Percentiles rank a stretch among this genome's conserved stretches.
These are phyloP conservation scores for Geranium incanum DNA, from an alignment of 441 rosid genomes.

Conservation along the genomic window DNA sequence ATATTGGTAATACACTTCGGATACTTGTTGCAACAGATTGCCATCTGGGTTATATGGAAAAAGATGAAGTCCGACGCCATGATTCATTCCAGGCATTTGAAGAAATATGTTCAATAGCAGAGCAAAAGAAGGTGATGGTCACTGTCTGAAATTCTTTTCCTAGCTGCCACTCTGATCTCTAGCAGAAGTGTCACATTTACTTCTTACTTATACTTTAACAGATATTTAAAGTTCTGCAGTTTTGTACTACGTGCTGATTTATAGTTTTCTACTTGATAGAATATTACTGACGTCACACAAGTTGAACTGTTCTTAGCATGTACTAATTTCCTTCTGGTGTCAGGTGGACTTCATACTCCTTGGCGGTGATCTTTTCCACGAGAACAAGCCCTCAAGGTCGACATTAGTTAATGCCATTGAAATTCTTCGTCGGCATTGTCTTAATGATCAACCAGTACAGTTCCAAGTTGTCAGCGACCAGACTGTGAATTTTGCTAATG, in stretches of 20 bases:
- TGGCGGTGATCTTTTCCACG: slow-evolving; percentile 98
- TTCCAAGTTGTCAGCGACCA: slow-evolving; percentile 98
- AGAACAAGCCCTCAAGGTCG: slow-evolving; percentile 92
- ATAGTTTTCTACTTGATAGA: background rate
- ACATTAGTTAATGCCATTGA: slow-evolving; percentile 91
- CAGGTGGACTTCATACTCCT: slow-evolving; percentile 91
- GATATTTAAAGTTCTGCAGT: slow-evolving; percentile 8
- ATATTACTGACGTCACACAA: background rate
- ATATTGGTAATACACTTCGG: slow-evolving; percentile 49
- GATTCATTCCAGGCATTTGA: slow-evolving; percentile 94
- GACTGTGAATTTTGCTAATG: slow-evolving; percentile 76
- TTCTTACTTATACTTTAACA: background rate
- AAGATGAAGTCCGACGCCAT: slow-evolving; percentile 84
- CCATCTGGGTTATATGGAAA: slow-evolving; percentile 95
- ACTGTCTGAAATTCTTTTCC: slow-evolving; percentile 4
- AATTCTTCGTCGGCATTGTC: slow-evolving; percentile 90
- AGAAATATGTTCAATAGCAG: slow-evolving; percentile 86
- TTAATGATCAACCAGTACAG: slow-evolving; percentile 81
- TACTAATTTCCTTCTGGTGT: slow-evolving; percentile 20
- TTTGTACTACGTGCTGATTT: background rate
- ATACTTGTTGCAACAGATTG: slow-evolving; percentile 91
- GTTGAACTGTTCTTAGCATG: slow-evolving; percentile 8
- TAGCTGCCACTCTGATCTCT: background rate
- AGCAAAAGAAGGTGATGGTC: slow-evolving; percentile 49
- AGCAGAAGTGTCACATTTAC: background rate